Base-by-base conservation (phyloP, 192 early-diverging fungal species). In the Linnemannia elongata region DNA sequence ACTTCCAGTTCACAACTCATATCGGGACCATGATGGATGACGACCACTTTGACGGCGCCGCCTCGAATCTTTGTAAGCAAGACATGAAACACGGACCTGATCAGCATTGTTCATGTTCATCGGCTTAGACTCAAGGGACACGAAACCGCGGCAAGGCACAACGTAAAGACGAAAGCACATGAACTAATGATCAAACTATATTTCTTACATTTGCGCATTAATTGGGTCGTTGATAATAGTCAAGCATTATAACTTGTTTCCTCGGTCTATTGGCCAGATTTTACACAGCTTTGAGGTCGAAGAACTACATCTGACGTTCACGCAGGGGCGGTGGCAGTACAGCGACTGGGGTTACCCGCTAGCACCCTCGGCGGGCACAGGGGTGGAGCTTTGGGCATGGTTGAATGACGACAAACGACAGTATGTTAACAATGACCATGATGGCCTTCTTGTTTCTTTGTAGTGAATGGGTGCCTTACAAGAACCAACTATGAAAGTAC, bases 261-360 rank as follows among this genome's bases (percentile, higher is more conserved):
- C 97, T 55, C 94, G 96, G 27, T 90, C 94, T 17, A 92, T 98
- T 73, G 97, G 97, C 47, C 95, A 98, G 79, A 94, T 98, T 63
- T 88, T 96, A 6, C 92, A 94, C 70, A 88, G 87, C 27, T 97
- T 95, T 85, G 90, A 92, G 41, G 96, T 97, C 6, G 91, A 92
- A 30, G 96, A 97, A 76, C 90, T 99, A 69, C 94, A 97, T 79
- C 89, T 99, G 72, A 93, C 95, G 0, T 97, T 99, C 87, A 97
- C 97, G 1, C 97, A 97, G 83, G 98, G 98, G 39, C 89, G 92
- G 47, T 98, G 97, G 97, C 91, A 95, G 57, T 94, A 94, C 81
- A 91, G 92, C 22, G 87, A 91, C 47, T 97, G 96, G 96, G 97
- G 96, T 2, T 90, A 93, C 77, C 91, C 91, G 10, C 82, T 91